These are phyloP conservation scores for Lanmaoa rubissima DNA, from an alignment of 768 basidiomycete species.

Conservation along the genomic window DNA sequence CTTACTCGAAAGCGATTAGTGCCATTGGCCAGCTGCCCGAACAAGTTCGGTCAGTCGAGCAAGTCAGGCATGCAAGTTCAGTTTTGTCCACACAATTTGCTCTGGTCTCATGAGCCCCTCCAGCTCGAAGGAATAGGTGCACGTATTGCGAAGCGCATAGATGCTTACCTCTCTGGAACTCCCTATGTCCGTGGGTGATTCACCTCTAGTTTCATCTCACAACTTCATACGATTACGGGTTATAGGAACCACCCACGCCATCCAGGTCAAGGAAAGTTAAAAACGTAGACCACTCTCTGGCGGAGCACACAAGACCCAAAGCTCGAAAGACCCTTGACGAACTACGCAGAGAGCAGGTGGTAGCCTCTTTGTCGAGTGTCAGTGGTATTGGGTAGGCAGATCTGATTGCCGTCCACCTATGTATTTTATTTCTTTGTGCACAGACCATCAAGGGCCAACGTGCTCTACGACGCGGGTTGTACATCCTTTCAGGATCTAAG, in stretches of 20 bases:
- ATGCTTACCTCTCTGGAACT: constrained; percentile 36
- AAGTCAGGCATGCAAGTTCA: constrained; percentile 33
- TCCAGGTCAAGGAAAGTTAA: constrained; percentile 1
- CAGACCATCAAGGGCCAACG: constrained; percentile 33
- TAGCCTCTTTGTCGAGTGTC: constrained; percentile 37
- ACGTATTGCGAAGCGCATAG: constrained; percentile 47
- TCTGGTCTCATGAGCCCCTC: constrained; percentile 6
- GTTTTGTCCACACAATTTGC: not conserved
- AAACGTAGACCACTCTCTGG: constrained; percentile 1
- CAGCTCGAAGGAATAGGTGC: constrained; percentile 35
- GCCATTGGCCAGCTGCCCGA: constrained; percentile 39
- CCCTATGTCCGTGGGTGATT: constrained; percentile 37
- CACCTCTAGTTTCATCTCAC: not conserved
- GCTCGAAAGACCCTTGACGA: constrained; percentile 24
- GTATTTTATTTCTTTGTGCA: not conserved
- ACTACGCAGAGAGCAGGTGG: constrained; percentile 27
- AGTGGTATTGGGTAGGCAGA: constrained; percentile 48
- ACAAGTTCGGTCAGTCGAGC: constrained; percentile 44
- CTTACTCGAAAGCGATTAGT: constrained; percentile 48
- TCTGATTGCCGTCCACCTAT: not conserved
- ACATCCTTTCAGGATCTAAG: constrained; percentile 40
- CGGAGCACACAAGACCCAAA: constrained; percentile 1
- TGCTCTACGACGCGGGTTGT: constrained; percentile 54
- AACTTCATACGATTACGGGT: not conserved
- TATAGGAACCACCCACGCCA: constrained; percentile 18